Percentiles rank a stretch among this genome's conserved stretches.
Evolutionary conservation across 2,329 filamentous ascomycete genomes (phyloP).

Genomic region (Aspergillus chevalieri): DNA sequence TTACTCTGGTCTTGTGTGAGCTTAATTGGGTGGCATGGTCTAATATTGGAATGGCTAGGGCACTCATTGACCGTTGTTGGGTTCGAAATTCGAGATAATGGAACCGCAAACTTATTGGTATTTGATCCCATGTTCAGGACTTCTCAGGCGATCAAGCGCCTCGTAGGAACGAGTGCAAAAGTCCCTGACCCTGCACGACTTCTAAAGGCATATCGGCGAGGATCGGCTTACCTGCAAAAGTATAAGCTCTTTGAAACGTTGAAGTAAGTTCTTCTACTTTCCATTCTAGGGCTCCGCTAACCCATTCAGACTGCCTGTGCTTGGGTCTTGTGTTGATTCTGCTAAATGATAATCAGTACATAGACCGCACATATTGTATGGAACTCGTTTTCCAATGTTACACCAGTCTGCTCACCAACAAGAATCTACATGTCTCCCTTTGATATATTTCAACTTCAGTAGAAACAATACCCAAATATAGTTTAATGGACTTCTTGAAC

Average conservation of each 20-base stretch:
- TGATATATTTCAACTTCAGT: neutral
- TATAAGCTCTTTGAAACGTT: conserved; percentile 76
- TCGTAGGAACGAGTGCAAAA: conserved; percentile 44
- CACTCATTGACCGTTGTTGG: conserved; percentile 90
- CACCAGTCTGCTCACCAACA: no score
- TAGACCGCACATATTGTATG: neutral
- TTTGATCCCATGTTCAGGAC: conserved; percentile 83
- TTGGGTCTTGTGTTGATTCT: neutral
- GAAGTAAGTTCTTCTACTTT: conserved; percentile 44
- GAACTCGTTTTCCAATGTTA: no score
- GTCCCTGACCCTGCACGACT: conserved; percentile 47
- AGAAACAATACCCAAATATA: neutral
- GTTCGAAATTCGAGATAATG: conserved; percentile 63
- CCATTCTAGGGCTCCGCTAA: neutral
- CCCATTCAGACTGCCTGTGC: conserved; percentile 5
- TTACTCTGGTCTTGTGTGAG: neutral
- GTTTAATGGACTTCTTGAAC: no score
- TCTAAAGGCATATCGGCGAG: conserved; percentile 69
- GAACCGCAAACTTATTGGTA: conserved; percentile 65
- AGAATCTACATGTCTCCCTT: no score
- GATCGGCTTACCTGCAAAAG: conserved; percentile 59
- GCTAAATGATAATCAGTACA: neutral
- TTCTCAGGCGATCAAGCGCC: conserved; percentile 54
- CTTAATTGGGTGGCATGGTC: neutral
- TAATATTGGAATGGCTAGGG: conserved; percentile 41